Evolutionary conservation across 2,329 filamentous ascomycete genomes (phyloP).

Genomic region (Exophiala xenobiotica): DNA sequence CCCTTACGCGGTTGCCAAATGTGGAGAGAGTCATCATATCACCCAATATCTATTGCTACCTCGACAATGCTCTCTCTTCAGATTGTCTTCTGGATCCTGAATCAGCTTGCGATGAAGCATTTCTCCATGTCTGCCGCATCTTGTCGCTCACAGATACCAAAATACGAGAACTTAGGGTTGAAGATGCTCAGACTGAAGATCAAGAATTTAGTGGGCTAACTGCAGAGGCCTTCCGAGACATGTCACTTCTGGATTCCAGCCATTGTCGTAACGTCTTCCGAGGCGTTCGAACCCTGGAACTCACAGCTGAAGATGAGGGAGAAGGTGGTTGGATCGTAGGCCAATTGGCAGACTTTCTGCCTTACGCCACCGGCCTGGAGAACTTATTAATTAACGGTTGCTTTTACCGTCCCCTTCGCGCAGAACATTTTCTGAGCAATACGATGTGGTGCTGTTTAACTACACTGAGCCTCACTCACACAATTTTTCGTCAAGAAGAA

Average conservation of each 20-base stretch:
- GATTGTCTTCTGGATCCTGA: background rate
- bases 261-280: background rate
- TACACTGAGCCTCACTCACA: background rate
- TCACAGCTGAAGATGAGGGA: background rate
- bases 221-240: background rate
- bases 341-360: background rate
- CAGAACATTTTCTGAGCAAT: background rate
- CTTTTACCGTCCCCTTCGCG: background rate
- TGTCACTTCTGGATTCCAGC: background rate
- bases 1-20: background rate
- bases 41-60: background rate
- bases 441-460: background rate
- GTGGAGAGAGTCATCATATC: background rate
- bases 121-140: background rate
- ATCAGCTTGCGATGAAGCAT: background rate
- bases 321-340: background rate
- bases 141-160: background rate
- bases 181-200: background rate
- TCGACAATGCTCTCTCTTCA: background rate
- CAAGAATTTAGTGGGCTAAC: background rate
- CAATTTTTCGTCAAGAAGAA: background rate
- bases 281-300: background rate
- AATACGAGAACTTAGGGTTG: background rate
- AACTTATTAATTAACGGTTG: background rate
- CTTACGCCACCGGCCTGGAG: background rate